Evolutionary conservation across 345 rosid genomes (phyloP).

Genomic region (Gossypium arboreum): DNA sequence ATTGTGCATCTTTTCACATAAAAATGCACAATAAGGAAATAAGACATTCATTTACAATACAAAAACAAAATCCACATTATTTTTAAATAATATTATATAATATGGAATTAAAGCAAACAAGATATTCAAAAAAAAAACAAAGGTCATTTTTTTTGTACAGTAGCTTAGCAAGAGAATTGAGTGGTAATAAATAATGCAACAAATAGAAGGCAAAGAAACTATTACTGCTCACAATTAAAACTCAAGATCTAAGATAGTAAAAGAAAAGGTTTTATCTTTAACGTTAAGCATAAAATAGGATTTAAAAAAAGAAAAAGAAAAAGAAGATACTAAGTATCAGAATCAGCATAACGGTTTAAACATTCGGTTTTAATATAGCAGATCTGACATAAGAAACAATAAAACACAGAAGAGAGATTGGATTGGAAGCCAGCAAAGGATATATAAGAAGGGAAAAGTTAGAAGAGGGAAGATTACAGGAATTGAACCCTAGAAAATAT

Average conservation of each 20-base stretch:
- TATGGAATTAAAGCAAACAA: neutral
- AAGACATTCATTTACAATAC: neutral
- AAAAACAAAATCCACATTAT: neutral
- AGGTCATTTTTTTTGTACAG: neutral
- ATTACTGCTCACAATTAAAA: neutral
- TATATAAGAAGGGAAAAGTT: too few relatives aligned
- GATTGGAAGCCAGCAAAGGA: too few relatives aligned
- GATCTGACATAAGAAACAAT: slow-evolving; percentile 10
- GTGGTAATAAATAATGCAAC: neutral
- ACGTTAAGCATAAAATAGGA: neutral
- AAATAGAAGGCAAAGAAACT: neutral
- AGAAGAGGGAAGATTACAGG: too few relatives aligned
- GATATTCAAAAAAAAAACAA: neutral
- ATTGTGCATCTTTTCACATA: neutral
- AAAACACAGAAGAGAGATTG: neutral
- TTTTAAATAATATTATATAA: neutral
- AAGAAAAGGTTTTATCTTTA: neutral
- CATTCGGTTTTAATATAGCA: neutral
- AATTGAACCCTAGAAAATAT: too few relatives aligned
- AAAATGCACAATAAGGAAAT: neutral
- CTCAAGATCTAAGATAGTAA: neutral
- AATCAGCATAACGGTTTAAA: neutral
- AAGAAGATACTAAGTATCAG: neutral
- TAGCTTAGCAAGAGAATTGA: neutral
- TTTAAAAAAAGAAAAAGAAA: too few relatives aligned